Percentiles rank a stretch among this genome's conserved stretches.
Conservation (phyloP, 2,329 filamentous ascomycete species). For the Amauroascus verrucosus region DNA sequence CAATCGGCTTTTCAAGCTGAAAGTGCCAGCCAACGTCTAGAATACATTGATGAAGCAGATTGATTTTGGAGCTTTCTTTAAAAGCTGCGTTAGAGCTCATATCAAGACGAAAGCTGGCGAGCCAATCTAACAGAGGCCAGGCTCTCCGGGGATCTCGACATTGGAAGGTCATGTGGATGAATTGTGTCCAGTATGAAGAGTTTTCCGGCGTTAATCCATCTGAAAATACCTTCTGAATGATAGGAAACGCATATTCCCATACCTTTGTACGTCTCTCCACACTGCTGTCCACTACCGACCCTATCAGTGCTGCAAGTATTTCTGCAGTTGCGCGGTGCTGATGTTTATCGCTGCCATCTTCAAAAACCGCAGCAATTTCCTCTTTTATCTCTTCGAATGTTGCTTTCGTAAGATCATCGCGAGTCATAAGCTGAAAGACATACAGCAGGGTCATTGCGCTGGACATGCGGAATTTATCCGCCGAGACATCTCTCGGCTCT, state of each 20-base stretch:
- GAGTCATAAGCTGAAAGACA: conserved; percentile 77
- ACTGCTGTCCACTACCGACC: conserved; percentile 68
- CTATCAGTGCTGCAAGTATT: conserved; percentile 76
- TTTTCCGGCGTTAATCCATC: conserved; percentile 93
- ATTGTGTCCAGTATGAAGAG: conserved; percentile 86
- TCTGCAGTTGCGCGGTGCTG: conserved; percentile 93
- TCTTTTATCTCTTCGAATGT: conserved; percentile 84
- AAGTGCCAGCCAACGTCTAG: conserved; percentile 93
- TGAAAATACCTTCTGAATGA: conserved; percentile 75
- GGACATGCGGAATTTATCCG: conserved; percentile 82
- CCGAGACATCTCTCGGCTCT: conserved; percentile 70
- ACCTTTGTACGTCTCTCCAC: conserved; percentile 62
- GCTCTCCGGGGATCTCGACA: conserved; percentile 80
- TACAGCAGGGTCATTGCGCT: conserved; percentile 81
- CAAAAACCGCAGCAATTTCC: conserved; percentile 65
- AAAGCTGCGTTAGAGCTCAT: conserved; percentile 95
- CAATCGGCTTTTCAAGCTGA: conserved; percentile 74
- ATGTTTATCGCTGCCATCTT: conserved; percentile 91
- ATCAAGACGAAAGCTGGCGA: conserved; percentile 79
- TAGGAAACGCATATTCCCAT: conserved; percentile 84
- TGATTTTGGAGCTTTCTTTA: conserved; percentile 95
- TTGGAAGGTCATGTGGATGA: conserved; percentile 78
- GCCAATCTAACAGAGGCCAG: conserved; percentile 72
- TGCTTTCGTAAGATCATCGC: conserved; percentile 60
- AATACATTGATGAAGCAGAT: conserved; percentile 78